Conservation (phyloP, 2,329 filamentous ascomycete species). For the Penicillium polonicum region DNA sequence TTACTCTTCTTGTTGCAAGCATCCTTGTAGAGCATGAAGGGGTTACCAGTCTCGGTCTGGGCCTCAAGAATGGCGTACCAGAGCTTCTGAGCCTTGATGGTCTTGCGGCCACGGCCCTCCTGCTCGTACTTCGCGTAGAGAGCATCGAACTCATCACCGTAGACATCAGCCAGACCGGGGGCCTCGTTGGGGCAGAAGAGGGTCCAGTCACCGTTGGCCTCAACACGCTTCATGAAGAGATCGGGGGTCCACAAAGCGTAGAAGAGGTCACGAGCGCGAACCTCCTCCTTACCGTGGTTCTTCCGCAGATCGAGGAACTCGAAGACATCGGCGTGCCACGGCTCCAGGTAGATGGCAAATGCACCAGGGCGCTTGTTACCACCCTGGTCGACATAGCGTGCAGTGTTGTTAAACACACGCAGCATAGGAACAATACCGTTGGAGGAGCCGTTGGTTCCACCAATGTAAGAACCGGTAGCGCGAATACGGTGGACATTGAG, state of each 20-base stretch:
- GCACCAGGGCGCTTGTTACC: slow-evolving; percentile 98
- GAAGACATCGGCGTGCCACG: slow-evolving; percentile 97
- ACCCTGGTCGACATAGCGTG: slow-evolving; percentile 96
- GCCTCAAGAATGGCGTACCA: slow-evolving; percentile 99
- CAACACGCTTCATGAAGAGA: slow-evolving; percentile 99
- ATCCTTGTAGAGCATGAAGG: slow-evolving; percentile 99
- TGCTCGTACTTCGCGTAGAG: slow-evolving; percentile 88
- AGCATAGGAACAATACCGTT: slow-evolving; percentile 98
- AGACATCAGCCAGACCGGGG: slow-evolving; percentile 90
- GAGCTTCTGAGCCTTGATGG: slow-evolving; percentile 95
- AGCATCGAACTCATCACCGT: slow-evolving; percentile 94
- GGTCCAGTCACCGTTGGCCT: slow-evolving; percentile 95
- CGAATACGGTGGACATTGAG: slow-evolving; percentile 96
- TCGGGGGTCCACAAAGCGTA: slow-evolving; percentile 98
- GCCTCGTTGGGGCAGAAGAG: slow-evolving; percentile 98
- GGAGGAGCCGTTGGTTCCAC: slow-evolving; percentile 95
- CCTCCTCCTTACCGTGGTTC: slow-evolving; percentile 99
- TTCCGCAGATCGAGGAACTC: slow-evolving; percentile 97
- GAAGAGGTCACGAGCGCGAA: slow-evolving; percentile 95
- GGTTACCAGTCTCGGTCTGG: slow-evolving; percentile 97
- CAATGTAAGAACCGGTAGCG: slow-evolving; percentile 96
- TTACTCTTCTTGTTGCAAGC: slow-evolving; percentile 98
- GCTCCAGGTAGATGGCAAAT: slow-evolving; percentile 98
- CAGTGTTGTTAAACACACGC: slow-evolving; percentile 98
- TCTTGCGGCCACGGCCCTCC: slow-evolving; percentile 83